Conservation (phyloP, 2,329 filamentous ascomycete genomes). For the Purpureocillium takamizusanense region DNA sequence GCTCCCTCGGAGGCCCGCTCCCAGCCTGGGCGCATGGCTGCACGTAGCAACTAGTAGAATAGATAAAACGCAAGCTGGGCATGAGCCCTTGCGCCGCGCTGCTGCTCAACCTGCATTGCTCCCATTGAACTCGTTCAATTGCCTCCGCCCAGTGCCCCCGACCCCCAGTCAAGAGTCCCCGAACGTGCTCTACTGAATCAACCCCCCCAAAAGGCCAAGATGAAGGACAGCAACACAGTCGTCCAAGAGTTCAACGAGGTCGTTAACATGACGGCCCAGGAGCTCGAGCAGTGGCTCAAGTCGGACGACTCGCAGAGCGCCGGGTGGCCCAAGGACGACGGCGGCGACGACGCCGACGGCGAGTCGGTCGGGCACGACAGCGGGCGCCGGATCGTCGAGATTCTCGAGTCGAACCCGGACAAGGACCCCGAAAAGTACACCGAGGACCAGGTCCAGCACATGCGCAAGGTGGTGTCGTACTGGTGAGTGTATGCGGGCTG, state of each 20-base stretch:
- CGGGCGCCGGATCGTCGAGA: slow-evolving; percentile 54
- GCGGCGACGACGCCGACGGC: slow-evolving; percentile 44
- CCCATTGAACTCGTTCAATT: too few species aligned
- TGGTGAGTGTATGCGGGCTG: slow-evolving; percentile 27
- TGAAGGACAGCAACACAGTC: slow-evolving; percentile 18
- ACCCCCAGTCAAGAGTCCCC: too few species aligned
- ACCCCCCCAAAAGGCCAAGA: too few species aligned
- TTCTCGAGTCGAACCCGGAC: slow-evolving; percentile 51
- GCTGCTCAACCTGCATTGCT: too few species aligned
- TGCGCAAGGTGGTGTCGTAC: slow-evolving; percentile 55
- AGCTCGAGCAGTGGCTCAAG: slow-evolving; percentile 54
- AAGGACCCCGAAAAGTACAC: slow-evolving; percentile 48
- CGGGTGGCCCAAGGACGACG: slow-evolving; percentile 51
- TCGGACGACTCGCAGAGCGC: slow-evolving; percentile 46
- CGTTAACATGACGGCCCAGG: slow-evolving; percentile 55
- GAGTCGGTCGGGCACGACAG: slow-evolving; percentile 57
- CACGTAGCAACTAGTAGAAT: too few species aligned
- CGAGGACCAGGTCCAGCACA: slow-evolving; percentile 45
- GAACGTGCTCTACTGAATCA: too few species aligned
- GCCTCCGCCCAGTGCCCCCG: too few species aligned
- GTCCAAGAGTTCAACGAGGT: slow-evolving; percentile 54
- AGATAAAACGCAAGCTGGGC: too few species aligned
- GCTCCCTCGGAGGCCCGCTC: too few species aligned
- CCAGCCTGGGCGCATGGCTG: too few species aligned
- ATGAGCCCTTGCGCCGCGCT: too few species aligned